A percentile compares a stretch with the other conserved stretches of the same genome.
Evolutionary conservation across 257 asterid species (phyloP).

Genomic region (Rauvolfia tetraphylla): DNA sequence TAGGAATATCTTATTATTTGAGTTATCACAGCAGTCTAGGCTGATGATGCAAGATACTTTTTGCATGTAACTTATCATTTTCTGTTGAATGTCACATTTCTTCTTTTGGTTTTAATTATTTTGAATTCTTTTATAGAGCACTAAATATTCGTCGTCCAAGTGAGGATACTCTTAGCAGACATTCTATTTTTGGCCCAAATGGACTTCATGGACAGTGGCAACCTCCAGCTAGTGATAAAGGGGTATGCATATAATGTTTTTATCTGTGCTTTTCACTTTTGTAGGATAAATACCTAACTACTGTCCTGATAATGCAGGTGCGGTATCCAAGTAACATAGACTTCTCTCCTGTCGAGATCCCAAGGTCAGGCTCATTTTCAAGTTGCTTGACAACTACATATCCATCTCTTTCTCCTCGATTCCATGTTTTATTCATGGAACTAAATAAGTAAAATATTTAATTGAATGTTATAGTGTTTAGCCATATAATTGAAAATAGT

Average conservation of each 20-base stretch:
- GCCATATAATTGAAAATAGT: not conserved
- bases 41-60: no score
- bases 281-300: slow-evolving; percentile 1
- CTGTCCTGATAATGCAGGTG: slow-evolving; percentile 52
- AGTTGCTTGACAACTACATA: not conserved
- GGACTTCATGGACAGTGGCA: slow-evolving; percentile 90
- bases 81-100: not conserved
- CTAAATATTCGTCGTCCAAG: slow-evolving; percentile 60
- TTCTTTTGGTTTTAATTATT: slow-evolving; percentile 12
- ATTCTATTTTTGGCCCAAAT: slow-evolving; percentile 88
- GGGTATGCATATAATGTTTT: slow-evolving; percentile 32
- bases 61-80: not conserved
- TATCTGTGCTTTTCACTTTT: not conserved
- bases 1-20: not conserved
- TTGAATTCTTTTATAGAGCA: slow-evolving; percentile 40
- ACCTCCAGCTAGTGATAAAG: slow-evolving; percentile 66
- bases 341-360: slow-evolving; percentile 50
- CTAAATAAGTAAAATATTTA: not conserved
- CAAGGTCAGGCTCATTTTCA: slow-evolving; percentile 46
- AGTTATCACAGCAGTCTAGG: not conserved
- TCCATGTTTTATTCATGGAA: not conserved
- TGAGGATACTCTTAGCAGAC: slow-evolving; percentile 88
- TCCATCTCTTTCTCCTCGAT: not conserved
- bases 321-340: slow-evolving; percentile 76
- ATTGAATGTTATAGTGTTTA: no score